Percentiles rank a stretch among this genome's conserved stretches.
Evolutionary conservation across 2,329 filamentous ascomycete genomes (phyloP).

Genomic region (Albophoma yamanashiensis): DNA sequence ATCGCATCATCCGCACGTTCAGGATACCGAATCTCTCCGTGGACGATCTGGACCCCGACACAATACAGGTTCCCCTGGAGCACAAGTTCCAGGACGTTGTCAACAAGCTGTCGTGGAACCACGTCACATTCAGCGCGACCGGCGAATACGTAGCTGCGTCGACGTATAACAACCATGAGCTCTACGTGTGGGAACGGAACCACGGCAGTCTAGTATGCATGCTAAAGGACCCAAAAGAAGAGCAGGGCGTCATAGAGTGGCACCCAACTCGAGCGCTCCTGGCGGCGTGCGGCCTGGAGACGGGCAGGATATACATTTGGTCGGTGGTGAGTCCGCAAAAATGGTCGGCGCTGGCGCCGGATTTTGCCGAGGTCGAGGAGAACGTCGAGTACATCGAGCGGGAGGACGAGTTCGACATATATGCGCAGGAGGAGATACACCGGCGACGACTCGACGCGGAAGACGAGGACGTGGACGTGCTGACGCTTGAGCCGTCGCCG

Average conservation of each 20-base stretch:
- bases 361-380: conserved; percentile 96
- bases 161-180: conserved; percentile 96
- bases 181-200: conserved; percentile 95
- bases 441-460: conserved; percentile 83
- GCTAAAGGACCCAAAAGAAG: conserved; percentile 91
- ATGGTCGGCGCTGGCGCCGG: conserved; percentile 93
- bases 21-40: conserved; percentile 68
- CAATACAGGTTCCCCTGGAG: conserved; percentile 81
- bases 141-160: conserved; percentile 95
- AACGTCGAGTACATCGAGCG: conserved; percentile 94
- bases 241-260: conserved; percentile 95
- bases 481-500: conserved; percentile 60
- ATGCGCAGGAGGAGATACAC: conserved; percentile 87
- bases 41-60: conserved; percentile 66
- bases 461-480: conserved; percentile 86
- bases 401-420: conserved; percentile 97
- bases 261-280: conserved; percentile 81
- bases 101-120: conserved; percentile 91
- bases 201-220: conserved; percentile 94
- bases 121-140: conserved; percentile 87
- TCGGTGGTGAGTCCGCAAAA: conserved; percentile 89
- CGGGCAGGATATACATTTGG: conserved; percentile 91
- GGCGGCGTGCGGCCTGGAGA: conserved; percentile 85
- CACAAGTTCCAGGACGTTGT: conserved; percentile 99
- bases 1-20: conserved; percentile 90